Conservation (phyloP, 2,329 filamentous ascomycete genomes). For the Pyrenophora teres region DNA sequence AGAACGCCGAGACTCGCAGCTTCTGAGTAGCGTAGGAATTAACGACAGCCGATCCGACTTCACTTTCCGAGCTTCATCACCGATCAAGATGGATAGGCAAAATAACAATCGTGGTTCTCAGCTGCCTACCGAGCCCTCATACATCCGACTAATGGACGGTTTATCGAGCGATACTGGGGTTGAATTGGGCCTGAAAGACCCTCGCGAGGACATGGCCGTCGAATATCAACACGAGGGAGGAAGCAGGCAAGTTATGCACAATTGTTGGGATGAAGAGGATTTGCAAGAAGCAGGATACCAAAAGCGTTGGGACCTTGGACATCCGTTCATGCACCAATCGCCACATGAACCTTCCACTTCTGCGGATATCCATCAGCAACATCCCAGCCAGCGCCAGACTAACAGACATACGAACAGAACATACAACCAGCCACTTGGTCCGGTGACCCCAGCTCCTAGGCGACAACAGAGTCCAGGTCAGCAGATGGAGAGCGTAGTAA, state of each 20-base stretch:
- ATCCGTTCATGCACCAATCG: slow-evolving; percentile 26
- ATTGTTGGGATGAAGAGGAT: neutral
- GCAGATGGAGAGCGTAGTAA: slow-evolving; percentile 42
- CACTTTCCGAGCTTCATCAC: slow-evolving; percentile 27
- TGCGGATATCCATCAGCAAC: slow-evolving; percentile 5
- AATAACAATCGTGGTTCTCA: slow-evolving; percentile 3
- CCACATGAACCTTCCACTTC: slow-evolving; percentile 10
- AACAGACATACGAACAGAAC: slow-evolving; percentile 10
- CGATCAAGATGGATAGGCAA: slow-evolving; percentile 11
- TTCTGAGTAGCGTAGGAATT: slow-evolving; percentile 6
- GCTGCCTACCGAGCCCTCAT: slow-evolving; percentile 33
- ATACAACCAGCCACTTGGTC: slow-evolving; percentile 4
- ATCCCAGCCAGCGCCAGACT: slow-evolving; percentile 6
- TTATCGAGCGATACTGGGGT: slow-evolving; percentile 28
- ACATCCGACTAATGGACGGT: slow-evolving; percentile 39
- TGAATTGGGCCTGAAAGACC: slow-evolving; percentile 36
- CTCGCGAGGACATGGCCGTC: slow-evolving; percentile 17
- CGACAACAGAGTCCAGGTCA: slow-evolving; percentile 16
- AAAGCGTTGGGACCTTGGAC: slow-evolving; percentile 20
- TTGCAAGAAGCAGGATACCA: neutral
- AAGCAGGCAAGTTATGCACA: slow-evolving; percentile 4
- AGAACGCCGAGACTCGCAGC: slow-evolving; percentile 5
- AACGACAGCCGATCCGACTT: slow-evolving; percentile 17
- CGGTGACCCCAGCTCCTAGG: slow-evolving; percentile 19
- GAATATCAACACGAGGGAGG: neutral